These are phyloP conservation scores for Corchorus olitorius DNA, from an alignment of 345 rosid genomes.

Conservation along the genomic window DNA sequence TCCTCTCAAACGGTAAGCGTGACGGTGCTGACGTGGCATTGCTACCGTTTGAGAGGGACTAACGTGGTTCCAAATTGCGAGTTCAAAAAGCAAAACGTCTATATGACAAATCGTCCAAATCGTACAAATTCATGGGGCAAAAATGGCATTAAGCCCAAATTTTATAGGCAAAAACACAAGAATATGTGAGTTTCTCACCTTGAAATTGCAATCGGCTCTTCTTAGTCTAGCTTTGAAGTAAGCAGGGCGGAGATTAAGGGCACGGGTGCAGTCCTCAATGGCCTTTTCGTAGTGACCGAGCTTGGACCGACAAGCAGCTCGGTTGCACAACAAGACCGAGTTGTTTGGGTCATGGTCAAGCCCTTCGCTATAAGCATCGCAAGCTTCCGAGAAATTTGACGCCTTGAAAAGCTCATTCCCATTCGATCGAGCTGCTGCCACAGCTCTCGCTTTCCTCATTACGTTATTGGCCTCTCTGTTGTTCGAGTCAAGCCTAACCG, in stretches of 20 bases:
- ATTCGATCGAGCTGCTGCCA: conserved; percentile 58
- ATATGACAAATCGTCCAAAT: no score
- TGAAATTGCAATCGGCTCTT: conserved; percentile 78
- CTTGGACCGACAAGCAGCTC: conserved; percentile 79
- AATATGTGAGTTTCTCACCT: conserved; percentile 40
- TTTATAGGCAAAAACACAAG: no score
- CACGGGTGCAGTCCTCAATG: conserved; percentile 70
- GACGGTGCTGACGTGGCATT: no score
- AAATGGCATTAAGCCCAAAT: no score
- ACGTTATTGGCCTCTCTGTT: conserved; percentile 63
- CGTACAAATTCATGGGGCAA: no score
- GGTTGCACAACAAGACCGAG: conserved; percentile 81
- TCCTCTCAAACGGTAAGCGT: no score
- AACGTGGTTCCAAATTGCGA: no score
- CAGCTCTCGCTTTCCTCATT: conserved; percentile 50
- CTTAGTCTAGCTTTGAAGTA: conserved; percentile 85
- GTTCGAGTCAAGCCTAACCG: conserved; percentile 64
- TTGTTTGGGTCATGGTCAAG: conserved; percentile 69
- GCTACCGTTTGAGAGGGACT: no score
- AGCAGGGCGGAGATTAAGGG: conserved; percentile 60
- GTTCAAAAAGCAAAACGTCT: no score
- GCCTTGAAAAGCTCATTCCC: conserved; percentile 81
- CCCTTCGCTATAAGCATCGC: conserved; percentile 69
- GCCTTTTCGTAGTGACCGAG: conserved; percentile 65
- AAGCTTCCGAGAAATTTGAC: conserved; percentile 53